Conservation (phyloP, 805 yeast genomes). For the Yamadazyma sp. region DNA sequence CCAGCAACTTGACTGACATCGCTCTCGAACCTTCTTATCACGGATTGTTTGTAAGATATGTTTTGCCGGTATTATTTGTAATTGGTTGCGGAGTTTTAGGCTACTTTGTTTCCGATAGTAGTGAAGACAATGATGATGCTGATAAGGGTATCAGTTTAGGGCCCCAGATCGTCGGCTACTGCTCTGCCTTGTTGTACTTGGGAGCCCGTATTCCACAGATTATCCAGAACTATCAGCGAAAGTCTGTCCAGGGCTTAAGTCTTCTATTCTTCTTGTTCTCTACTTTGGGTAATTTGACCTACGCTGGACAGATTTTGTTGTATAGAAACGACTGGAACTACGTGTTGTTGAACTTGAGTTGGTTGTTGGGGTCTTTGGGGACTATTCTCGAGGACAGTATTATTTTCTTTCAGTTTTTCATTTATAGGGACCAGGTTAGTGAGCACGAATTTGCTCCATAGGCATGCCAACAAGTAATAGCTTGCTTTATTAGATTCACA, state of each 20-base stretch:
- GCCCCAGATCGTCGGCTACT: slow-evolving; percentile 69
- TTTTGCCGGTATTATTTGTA: slow-evolving; percentile 62
- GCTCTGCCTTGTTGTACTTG: slow-evolving; percentile 65
- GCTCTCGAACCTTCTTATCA: slow-evolving; percentile 49
- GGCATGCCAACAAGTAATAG: not conserved
- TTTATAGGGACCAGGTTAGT: slow-evolving; percentile 44
- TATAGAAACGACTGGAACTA: slow-evolving; percentile 63
- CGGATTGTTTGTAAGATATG: slow-evolving; percentile 48
- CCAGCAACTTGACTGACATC: slow-evolving; percentile 51
- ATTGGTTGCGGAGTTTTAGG: slow-evolving; percentile 62
- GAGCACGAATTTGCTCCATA: slow-evolving; percentile 11
- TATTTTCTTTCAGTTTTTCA: slow-evolving; percentile 66
- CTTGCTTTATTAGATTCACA: no score
- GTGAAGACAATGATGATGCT: slow-evolving; percentile 21
- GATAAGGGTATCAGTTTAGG: slow-evolving; percentile 40
- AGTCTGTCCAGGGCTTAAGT: slow-evolving; percentile 84
- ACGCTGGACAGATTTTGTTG: slow-evolving; percentile 69
- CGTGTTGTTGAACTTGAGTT: slow-evolving; percentile 61
- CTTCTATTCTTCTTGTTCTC: slow-evolving; percentile 76
- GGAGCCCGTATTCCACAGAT: slow-evolving; percentile 85
- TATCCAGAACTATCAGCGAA: slow-evolving; percentile 70
- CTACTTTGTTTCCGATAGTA: slow-evolving; percentile 45
- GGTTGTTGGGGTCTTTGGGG: slow-evolving; percentile 79
- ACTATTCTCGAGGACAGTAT: slow-evolving; percentile 69
- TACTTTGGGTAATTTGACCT: slow-evolving; percentile 71